These are phyloP conservation scores for Dryadomyces sulphureus DNA, from an alignment of 2,329 filamentous ascomycete genomes.

Conservation along the genomic window DNA sequence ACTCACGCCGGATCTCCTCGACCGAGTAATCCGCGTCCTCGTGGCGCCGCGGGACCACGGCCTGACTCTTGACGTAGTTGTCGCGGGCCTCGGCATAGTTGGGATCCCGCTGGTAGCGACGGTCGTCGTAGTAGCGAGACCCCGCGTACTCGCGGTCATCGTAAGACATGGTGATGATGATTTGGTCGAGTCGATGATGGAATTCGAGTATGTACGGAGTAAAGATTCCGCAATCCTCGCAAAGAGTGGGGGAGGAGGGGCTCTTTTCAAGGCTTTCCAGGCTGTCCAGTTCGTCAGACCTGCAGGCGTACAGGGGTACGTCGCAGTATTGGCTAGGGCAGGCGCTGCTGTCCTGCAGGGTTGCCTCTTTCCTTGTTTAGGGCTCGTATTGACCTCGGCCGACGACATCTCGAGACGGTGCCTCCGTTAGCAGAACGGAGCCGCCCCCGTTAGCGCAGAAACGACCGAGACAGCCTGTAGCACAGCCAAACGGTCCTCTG, in stretches of 20 bases:
- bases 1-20: constrained; percentile 69
- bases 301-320: neutral
- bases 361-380: neutral
- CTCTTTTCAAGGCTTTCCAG: neutral
- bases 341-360: neutral
- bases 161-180: constrained; percentile 34
- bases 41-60: constrained; percentile 40
- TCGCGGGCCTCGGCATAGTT: constrained; percentile 40
- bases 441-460: neutral
- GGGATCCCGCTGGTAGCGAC: constrained; percentile 33
- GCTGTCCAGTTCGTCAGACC: neutral
- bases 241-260: neutral
- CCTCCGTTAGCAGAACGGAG: too few relatives aligned
- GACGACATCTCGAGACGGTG: neutral
- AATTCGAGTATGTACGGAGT: neutral
- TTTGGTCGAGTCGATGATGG: neutral
- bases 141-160: constrained; percentile 16
- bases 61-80: constrained; percentile 27
- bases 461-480: neutral
- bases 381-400: neutral
- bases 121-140: constrained; percentile 35
- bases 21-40: constrained; percentile 63
- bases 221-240: too few relatives aligned
- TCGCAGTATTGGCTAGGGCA: too few relatives aligned
- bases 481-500: neutral